Evolutionary conservation across 768 basidiomycete species (phyloP), one percentile per base, ranked within the genome.

Genomic region (Coprinopsis strossmayeri): DNA sequence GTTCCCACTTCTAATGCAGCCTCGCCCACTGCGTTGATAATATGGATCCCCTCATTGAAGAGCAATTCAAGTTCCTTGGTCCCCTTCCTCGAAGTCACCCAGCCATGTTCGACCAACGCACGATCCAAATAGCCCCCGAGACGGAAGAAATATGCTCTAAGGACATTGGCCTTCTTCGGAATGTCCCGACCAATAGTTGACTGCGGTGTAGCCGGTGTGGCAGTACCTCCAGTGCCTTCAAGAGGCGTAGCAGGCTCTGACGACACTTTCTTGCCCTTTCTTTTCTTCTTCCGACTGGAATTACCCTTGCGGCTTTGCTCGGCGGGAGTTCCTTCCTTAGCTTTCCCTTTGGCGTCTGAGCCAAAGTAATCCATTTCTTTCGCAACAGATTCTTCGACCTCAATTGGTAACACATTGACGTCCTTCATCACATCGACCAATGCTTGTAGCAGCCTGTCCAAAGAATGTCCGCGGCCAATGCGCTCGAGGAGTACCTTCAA

Each of bases 401-500:
- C 46, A 25, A 48, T 18, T 3, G 34, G 34, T n/a, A 58, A 41
- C 1, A 59, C 53, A 3, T 57, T 42, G 23, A 63, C 24, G 18
- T 58, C 55, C 15, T 37, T 32, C 13, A 57, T 42, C 9, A 63
- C 52, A 17, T 48, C 32, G n/a, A 52, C 56, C 25, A 66, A 59
- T 0, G 58, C 53, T 3, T 34, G 38, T 2, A 69, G 37, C 7
- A 69, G 50, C 0, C 59, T 58, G 28, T 69, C 65, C 1, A 70
- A 54, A 12, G 64, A 64, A 34, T 59, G 61, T 1, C 64, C 60
- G 9, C 61, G 61, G 1, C 60, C 67, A 10, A 66, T 37, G 3
- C 71, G 64, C 49, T 71, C 66, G 3, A 70, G 40, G n/a, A 71
- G 40, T 2, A 54, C 47, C 54, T 69, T 69, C 9, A 65, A 35